These are phyloP conservation scores for Cryptococcus depauperatus DNA, from an alignment of 1,284 basidiomycete species.

Conservation along the genomic window DNA sequence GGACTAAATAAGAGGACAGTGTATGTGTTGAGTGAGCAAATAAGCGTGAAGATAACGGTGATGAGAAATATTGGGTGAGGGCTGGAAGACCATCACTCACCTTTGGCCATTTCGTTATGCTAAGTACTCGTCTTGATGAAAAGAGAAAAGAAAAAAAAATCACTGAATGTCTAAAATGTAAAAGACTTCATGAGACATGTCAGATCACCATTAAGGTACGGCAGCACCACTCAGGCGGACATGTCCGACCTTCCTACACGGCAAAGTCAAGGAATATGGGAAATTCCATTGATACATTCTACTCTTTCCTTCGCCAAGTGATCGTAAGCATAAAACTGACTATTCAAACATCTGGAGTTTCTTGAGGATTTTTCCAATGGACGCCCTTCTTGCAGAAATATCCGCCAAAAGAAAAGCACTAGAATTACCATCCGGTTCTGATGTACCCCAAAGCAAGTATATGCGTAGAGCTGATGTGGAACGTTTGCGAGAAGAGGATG, in stretches of 20 bases:
- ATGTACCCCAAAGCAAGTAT: slow-evolving; percentile 56
- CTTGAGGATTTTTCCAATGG: no score
- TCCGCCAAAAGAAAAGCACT: slow-evolving; percentile 72
- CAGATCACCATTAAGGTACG: no score
- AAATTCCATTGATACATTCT: no score
- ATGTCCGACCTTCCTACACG: no score
- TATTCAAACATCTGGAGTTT: no score
- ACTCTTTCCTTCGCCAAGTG: background rate
- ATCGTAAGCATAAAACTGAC: background rate
- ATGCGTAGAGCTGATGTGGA: slow-evolving; percentile 68
- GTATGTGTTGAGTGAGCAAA: background rate
- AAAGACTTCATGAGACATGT: no score
- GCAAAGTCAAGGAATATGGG: no score
- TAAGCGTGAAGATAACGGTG: background rate
- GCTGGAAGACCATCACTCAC: no score
- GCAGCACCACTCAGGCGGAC: no score
- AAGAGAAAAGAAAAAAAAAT: slow-evolving; percentile 1
- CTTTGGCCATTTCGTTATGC: slow-evolving; percentile 53
- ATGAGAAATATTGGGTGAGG: no score
- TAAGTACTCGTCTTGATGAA: slow-evolving; percentile 7
- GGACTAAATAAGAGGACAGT: slow-evolving; percentile 54
- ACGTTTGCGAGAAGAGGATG: slow-evolving; percentile 57
- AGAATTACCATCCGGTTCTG: slow-evolving; percentile 5
- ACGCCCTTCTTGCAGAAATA: slow-evolving; percentile 58
- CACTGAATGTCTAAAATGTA: no score